Conservation (phyloP, 1,139 yeast genomes). For the Pichia kudriavzevii region DNA sequence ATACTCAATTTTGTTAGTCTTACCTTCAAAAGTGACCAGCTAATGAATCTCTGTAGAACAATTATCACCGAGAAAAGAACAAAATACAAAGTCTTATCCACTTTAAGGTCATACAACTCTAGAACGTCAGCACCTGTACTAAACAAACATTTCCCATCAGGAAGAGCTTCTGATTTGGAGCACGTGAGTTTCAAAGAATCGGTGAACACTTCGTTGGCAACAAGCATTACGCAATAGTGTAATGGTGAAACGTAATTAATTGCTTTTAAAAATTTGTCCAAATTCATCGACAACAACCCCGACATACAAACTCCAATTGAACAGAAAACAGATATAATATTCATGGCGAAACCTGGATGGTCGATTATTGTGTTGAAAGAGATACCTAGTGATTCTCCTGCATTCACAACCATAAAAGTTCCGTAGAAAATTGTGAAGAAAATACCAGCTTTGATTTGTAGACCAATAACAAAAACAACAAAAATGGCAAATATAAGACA, state of each 20-base stretch:
- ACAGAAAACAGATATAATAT: constrained; percentile 54
- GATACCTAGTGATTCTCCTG: constrained; percentile 82
- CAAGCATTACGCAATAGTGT: constrained; percentile 57
- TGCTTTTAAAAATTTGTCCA: constrained; percentile 63
- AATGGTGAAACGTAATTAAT: constrained; percentile 69
- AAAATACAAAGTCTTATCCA: constrained; percentile 27
- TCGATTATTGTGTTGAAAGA: constrained; percentile 65
- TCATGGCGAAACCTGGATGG: constrained; percentile 76
- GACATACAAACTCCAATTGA: constrained; percentile 76
- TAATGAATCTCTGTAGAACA: constrained; percentile 31
- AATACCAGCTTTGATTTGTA: constrained; percentile 62
- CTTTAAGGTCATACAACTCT: constrained; percentile 34
- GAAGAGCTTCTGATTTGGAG: constrained; percentile 23
- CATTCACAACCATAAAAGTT: constrained; percentile 49
- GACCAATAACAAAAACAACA: constrained; percentile 62
- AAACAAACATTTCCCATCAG: constrained; percentile 34
- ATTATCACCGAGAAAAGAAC: constrained; percentile 33
- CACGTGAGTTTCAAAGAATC: constrained; percentile 35
- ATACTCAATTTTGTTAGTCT: constrained; percentile 24
- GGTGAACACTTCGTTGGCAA: constrained; percentile 42
- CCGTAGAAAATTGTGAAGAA: constrained; percentile 59
- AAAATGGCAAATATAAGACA: constrained; percentile 53
- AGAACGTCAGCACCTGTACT: constrained; percentile 44
- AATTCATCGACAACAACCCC: constrained; percentile 73
- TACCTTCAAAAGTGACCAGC: constrained; percentile 30